Evolutionary conservation across 441 rosid species (phyloP).

Genomic region (Sinapis alba): DNA sequence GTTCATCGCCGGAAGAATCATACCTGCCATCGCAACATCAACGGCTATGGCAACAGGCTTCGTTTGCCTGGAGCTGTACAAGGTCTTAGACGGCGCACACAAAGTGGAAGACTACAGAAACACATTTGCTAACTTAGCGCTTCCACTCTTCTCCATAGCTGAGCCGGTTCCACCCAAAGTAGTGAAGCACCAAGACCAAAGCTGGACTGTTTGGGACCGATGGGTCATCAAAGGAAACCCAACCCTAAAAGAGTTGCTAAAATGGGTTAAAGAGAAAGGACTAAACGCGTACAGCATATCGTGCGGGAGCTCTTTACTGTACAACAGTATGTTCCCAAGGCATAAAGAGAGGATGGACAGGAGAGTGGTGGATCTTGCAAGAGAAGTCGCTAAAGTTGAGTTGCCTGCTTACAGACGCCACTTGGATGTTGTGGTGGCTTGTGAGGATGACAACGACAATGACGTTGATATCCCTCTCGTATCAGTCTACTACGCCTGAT

Average conservation of each 20-base stretch:
- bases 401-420: conserved; percentile 72
- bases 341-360: conserved; percentile 89
- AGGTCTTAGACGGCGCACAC: conserved; percentile 82
- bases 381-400: conserved; percentile 84
- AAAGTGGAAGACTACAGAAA: conserved; percentile 89
- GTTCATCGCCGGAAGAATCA: conserved; percentile 97
- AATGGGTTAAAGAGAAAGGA: conserved; percentile 80
- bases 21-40: conserved; percentile 97
- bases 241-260: conserved; percentile 68
- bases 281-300: conserved; percentile 95
- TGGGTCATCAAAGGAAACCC: conserved; percentile 84
- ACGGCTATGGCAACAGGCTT: conserved; percentile 99
- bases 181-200: conserved; percentile 78
- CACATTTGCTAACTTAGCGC: conserved; percentile 94
- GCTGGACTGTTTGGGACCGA: conserved; percentile 98
- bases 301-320: conserved; percentile 82
- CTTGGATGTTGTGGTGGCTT: conserved; percentile 87
- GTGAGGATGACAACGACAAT: conserved; percentile 82
- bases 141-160: conserved; percentile 92
- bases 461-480: conserved; percentile 89
- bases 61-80: conserved; percentile 95
- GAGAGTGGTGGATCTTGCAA: conserved; percentile 77
- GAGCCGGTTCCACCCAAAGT: conserved; percentile 97
- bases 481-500: conserved; percentile 76
- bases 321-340: conserved; percentile 79